Evolutionary conservation across 2,329 filamentous ascomycete genomes (phyloP).

Genomic region (Calonectria montana): DNA sequence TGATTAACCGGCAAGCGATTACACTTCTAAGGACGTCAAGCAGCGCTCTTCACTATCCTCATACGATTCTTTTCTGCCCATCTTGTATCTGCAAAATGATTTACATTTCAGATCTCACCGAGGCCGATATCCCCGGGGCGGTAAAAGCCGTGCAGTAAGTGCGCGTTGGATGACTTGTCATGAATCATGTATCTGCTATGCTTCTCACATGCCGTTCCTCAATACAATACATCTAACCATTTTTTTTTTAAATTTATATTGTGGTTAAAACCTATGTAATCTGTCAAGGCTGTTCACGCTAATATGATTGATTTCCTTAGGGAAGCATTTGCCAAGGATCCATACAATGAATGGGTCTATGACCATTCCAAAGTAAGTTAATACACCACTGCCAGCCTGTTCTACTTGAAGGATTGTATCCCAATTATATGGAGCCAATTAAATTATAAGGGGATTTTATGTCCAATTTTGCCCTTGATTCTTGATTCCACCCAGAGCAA

Average conservation of each 20-base stretch:
- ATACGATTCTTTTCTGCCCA: background rate
- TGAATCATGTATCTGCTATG: no score
- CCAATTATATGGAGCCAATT: background rate
- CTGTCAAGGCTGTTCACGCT: background rate
- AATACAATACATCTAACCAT: background rate
- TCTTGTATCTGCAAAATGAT: constrained; percentile 55
- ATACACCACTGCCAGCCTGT: background rate
- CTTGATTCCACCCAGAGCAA: no score
- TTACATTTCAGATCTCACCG: constrained; percentile 65
- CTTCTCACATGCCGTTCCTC: background rate
- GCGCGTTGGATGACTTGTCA: background rate
- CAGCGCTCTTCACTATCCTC: background rate
- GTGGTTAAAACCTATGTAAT: background rate
- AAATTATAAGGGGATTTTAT: background rate
- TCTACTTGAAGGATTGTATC: background rate
- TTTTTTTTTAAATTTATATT: background rate
- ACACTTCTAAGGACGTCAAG: background rate
- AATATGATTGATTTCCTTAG: constrained; percentile 22
- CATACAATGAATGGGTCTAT: constrained; percentile 75
- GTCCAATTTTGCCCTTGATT: background rate
- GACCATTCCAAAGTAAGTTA: constrained; percentile 61
- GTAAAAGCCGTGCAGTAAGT: constrained; percentile 70
- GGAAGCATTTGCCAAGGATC: constrained; percentile 73
- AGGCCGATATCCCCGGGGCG: constrained; percentile 71
- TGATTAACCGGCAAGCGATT: background rate